These are phyloP conservation scores for Lentinula novae-zelandiae DNA, from an alignment of 1,284 basidiomycete genomes.

Conservation along the genomic window DNA sequence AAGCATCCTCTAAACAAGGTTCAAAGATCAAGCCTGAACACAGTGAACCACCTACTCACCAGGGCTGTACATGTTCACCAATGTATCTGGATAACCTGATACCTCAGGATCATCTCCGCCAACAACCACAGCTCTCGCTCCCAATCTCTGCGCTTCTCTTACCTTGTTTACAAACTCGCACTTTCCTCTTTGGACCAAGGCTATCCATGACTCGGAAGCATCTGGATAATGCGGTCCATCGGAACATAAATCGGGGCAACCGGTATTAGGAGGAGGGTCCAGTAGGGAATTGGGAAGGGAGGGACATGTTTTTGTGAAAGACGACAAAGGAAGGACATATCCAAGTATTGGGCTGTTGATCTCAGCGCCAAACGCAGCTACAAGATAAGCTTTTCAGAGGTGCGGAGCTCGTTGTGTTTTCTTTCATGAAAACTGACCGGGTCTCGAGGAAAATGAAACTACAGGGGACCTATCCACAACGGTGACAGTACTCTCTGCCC, in stretches of 20 bases:
- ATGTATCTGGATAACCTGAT: conserved; percentile 68
- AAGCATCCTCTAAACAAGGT: conserved; percentile 55
- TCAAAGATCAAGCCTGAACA: conserved; percentile 5
- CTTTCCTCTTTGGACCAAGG: conserved; percentile 78
- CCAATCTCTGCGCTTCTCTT: conserved; percentile 75
- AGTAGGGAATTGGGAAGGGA: conserved; percentile 20
- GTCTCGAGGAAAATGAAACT: conserved; percentile 59
- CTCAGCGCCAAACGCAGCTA: conserved; percentile 73
- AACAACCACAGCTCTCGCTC: conserved; percentile 86
- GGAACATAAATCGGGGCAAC: conserved; percentile 64
- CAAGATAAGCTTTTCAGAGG: conserved; percentile 20
- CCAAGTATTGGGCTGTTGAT: conserved; percentile 67
- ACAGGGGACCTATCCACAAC: conserved; percentile 69
- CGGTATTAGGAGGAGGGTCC: conserved; percentile 39
- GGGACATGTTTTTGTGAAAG: conserved; percentile 59
- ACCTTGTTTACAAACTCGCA: conserved; percentile 90
- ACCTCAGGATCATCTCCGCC: conserved; percentile 71
- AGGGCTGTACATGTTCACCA: conserved; percentile 89
- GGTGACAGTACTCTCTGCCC: conserved; percentile 73
- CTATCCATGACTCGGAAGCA: conserved; percentile 74
- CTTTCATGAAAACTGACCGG: conserved; percentile 30
- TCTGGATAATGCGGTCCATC: conserved; percentile 49
- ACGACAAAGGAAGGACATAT: conserved; percentile 73
- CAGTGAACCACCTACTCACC: conserved; percentile 39
- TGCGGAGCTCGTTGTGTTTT: background rate